phyloP scores from a whole-genome alignment of 768 basidiomycete species.

The Pleurotus ostreatus region DNA sequence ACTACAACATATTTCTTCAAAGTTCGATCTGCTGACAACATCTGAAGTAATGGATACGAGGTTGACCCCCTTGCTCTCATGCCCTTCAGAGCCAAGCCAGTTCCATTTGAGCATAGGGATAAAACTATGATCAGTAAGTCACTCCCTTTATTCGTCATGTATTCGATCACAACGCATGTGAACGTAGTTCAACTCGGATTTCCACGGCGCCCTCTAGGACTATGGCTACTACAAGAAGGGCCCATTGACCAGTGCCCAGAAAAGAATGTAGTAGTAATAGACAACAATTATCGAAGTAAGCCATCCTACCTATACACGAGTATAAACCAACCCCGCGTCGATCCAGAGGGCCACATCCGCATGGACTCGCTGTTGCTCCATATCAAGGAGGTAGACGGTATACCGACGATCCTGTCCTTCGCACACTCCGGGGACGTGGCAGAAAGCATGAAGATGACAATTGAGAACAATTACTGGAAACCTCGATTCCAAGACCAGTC shows the following conservation, averaged over 20 bases:
- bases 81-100: neutral
- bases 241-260: neutral
- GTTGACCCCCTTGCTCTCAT: neutral
- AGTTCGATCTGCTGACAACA: neutral
- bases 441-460: neutral
- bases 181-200: neutral
- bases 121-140: neutral
- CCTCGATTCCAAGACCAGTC: neutral
- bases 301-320: neutral
- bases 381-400: neutral
- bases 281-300: neutral
- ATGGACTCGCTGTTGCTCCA: neutral
- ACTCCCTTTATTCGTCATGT: neutral
- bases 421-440: neutral
- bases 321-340: neutral
- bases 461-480: neutral
- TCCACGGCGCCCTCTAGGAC: neutral
- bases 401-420: neutral
- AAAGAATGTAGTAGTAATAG: neutral
- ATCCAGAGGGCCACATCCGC: neutral
- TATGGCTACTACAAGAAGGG: neutral
- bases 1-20: neutral
- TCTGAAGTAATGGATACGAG: neutral
- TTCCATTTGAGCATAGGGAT: neutral
- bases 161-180: neutral